Evolutionary conservation across 495 filamentous ascomycete species (phyloP).

Genomic region (Clohesyomyces aquaticus): DNA sequence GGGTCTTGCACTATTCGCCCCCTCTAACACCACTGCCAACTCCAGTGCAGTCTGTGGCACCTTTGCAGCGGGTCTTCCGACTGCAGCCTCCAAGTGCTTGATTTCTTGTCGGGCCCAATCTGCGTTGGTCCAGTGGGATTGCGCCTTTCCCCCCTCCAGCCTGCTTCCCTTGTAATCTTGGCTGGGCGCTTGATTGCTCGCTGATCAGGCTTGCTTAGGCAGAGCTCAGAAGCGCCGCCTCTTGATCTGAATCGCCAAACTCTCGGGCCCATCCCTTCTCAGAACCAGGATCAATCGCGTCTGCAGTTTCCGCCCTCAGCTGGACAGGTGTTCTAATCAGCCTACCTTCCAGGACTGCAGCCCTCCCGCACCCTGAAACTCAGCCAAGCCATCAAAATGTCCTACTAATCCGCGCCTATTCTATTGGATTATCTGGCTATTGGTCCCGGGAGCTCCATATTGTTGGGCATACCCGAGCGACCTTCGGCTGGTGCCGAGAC

Average conservation of each 20-base stretch:
- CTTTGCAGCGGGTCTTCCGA: conserved; percentile 27
- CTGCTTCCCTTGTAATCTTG: not conserved
- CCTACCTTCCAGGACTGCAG: conserved; percentile 14
- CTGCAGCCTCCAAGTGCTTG: conserved; percentile 17
- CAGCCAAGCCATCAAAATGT: conserved; percentile 24
- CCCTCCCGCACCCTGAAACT: conserved; percentile 19
- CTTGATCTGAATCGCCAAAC: conserved; percentile 14
- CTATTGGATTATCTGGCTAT: conserved; percentile 17
- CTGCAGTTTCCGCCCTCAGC: conserved; percentile 29
- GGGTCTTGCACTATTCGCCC: conserved; percentile 24
- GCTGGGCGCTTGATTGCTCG: conserved; percentile 21
- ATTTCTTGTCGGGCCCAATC: conserved; percentile 1
- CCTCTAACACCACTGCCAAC: conserved; percentile 3
- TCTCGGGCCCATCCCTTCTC: conserved; percentile 10
- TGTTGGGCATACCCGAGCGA: conserved; percentile 37
- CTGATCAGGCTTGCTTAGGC: conserved; percentile 30
- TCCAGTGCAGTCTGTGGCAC: conserved; percentile 16
- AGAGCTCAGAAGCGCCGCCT: conserved; percentile 15
- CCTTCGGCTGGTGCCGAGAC: conserved; percentile 39
- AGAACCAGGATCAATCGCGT: conserved; percentile 18
- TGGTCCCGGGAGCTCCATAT: conserved; percentile 33
- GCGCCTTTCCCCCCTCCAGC: conserved; percentile 13
- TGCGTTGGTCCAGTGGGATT: not conserved
- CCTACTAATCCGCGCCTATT: conserved; percentile 17
- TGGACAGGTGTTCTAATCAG: conserved; percentile 19